phyloP scores from a whole-genome alignment of 1,139 yeast genomes.

The Debaryomyces robertsiae region DNA sequence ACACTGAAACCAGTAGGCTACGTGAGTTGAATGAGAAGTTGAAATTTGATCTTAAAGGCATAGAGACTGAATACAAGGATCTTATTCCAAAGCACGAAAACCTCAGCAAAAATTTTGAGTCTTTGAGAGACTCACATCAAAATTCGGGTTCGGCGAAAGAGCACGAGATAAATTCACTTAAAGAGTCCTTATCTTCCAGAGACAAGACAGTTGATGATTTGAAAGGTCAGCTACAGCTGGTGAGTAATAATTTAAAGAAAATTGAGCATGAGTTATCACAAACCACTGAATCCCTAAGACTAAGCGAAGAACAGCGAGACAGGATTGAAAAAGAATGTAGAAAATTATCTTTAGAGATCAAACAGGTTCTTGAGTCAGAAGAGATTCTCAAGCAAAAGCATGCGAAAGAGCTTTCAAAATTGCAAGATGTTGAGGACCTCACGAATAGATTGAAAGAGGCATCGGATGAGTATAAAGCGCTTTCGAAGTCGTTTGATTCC shows the following conservation, averaged over 20 bases:
- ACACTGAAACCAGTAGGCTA: slow-evolving; percentile 18
- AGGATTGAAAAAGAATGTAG: slow-evolving; percentile 18
- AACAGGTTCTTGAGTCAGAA: slow-evolving; percentile 1
- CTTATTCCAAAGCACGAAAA: slow-evolving; percentile 12
- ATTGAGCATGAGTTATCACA: slow-evolving; percentile 6
- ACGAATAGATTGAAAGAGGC: slow-evolving; percentile 17
- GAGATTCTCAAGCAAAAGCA: slow-evolving; percentile 8
- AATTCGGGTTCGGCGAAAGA: slow-evolving; percentile 1
- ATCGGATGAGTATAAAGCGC: slow-evolving; percentile 16
- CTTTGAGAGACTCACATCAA: slow-evolving; percentile 10
- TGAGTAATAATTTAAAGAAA: not conserved
- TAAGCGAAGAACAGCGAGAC: not conserved
- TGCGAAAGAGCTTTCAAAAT: slow-evolving; percentile 8
- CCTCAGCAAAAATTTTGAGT: slow-evolving; percentile 13
- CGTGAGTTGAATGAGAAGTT: slow-evolving; percentile 15
- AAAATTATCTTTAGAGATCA: slow-evolving; percentile 14
- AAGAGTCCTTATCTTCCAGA: slow-evolving; percentile 6
- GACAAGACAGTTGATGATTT: slow-evolving; percentile 9
- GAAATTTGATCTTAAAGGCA: slow-evolving; percentile 13
- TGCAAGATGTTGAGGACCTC: slow-evolving; percentile 14
- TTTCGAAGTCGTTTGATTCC: slow-evolving; percentile 20
- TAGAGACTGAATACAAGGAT: slow-evolving; percentile 8
- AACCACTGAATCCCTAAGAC: slow-evolving; percentile 1
- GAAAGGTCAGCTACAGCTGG: not conserved
- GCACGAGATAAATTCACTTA: slow-evolving; percentile 9